Evolutionary conservation across 2,329 filamentous ascomycete species (phyloP), one percentile per base, ranked within the genome.

Genomic region (Metarhizium album): DNA sequence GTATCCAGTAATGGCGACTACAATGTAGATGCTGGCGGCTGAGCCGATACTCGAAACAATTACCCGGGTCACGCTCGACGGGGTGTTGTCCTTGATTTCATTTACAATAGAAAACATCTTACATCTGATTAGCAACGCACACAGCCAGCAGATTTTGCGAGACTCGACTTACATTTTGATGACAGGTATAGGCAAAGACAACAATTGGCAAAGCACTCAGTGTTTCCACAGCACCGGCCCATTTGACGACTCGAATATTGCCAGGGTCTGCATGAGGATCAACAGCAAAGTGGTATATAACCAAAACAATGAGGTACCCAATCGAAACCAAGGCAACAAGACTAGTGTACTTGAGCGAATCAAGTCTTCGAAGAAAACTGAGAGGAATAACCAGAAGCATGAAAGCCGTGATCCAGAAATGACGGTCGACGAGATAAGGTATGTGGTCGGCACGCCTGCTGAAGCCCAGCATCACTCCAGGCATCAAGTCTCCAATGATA

Each of bases 41-140:
- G 86, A 85, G 20, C 93, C 93, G 59, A 95, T 95, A 60, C 90
- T 95, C 3, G 85, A 78, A 22, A 78, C 74, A 13, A 97, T 83
- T 8, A 98, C 90, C 16, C 80, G 78, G 1, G 89, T 84, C 7
- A 91, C 85, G 55, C 85, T 73, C 18, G 65, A 69, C 20, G 88
- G 88, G 3, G 87, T 87, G 67, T 90, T 89, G 64, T 95, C 84
- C 52, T 81, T 78, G 58, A 98, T 89, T 69, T 98, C 93, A 62
- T 98, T 98, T 43, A 98, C 72, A 57, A 98, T 95, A 11, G 91
- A 95, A 66, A 98, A 98, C 93, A 98, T 98, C 87, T 93, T 58
- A 1, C 2, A 29, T 1, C 14, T 3, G 24, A 71, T 67, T 50
- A 60, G 48, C 51, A 24, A n/a, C 4, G 42, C 27, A 2, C 6